A percentile compares a stretch with the other conserved stretches of the same genome.
Evolutionary conservation across 78 protist species (phyloP).

Genomic region (Pigoraptor vietnamica): DNA sequence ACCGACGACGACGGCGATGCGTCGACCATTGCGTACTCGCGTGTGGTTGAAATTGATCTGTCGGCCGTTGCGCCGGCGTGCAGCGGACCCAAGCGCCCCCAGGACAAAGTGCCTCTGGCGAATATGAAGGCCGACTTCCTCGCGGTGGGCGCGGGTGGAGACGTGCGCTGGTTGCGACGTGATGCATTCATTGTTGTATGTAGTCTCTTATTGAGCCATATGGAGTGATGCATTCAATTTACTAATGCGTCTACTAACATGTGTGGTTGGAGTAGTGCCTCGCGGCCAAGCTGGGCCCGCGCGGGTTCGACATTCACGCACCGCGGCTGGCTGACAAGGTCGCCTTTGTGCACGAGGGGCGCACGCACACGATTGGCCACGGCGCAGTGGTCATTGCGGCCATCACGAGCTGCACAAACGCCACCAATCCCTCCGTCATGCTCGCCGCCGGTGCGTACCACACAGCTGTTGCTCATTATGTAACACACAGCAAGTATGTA

Average conservation of each 20-base stretch:
- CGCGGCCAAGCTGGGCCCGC: slow-evolving; percentile 57
- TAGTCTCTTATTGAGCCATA: no score
- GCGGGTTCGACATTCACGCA: slow-evolving; percentile 68
- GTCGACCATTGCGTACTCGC: neutral
- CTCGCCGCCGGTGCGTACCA: slow-evolving; percentile 89
- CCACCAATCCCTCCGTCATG: slow-evolving; percentile 86
- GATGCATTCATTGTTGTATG: no score
- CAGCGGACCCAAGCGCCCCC: slow-evolving; percentile 78
- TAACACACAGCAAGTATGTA: no score
- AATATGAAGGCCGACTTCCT: slow-evolving; percentile 66
- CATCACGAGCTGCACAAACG: slow-evolving; percentile 87
- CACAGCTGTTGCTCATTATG: no score
- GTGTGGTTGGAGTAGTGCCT: no score
- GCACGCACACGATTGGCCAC: slow-evolving; percentile 47
- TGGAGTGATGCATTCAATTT: no score
- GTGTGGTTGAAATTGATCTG: slow-evolving; percentile 54
- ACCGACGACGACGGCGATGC: neutral
- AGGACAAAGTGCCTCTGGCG: slow-evolving; percentile 66
- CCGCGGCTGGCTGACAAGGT: slow-evolving; percentile 34
- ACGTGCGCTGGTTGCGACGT: no score
- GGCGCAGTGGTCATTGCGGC: slow-evolving; percentile 84
- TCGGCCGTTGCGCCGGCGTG: slow-evolving; percentile 54
- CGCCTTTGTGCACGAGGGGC: slow-evolving; percentile 54
- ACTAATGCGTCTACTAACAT: no score
- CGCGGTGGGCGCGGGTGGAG: no score